phyloP scores from a whole-genome alignment of 305 asterid species.

The Withania somnifera region DNA sequence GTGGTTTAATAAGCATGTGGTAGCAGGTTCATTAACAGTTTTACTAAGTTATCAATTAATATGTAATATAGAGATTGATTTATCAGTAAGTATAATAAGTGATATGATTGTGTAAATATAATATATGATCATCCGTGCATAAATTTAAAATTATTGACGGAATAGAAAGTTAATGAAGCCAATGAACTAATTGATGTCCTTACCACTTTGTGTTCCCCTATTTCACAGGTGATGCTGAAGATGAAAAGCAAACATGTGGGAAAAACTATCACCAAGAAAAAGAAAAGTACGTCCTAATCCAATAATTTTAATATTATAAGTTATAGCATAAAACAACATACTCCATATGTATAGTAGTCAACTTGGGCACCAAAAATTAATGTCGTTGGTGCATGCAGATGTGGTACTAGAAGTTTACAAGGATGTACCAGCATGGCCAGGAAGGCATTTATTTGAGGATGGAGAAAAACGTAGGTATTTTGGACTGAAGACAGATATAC shows the following conservation, averaged over 20 bases:
- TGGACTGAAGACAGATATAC: constrained; percentile 66
- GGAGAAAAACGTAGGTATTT: constrained; percentile 87
- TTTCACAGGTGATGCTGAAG: constrained; percentile 82
- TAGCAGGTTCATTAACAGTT: neutral
- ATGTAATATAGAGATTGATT: neutral
- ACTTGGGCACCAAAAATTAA: neutral
- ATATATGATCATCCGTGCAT: neutral
- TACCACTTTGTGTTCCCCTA: neutral
- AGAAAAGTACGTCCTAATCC: constrained; percentile 47
- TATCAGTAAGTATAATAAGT: neutral
- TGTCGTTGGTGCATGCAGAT: constrained; percentile 27
- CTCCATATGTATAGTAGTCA: neutral
- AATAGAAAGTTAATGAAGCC: neutral
- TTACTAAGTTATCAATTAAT: neutral
- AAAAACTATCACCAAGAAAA: constrained; percentile 85
- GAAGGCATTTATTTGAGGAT: constrained; percentile 85
- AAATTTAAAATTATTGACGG: neutral
- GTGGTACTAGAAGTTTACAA: constrained; percentile 67
- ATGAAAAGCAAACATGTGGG: constrained; percentile 96
- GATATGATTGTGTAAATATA: neutral
- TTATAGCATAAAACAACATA: neutral
- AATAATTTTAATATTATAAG: neutral
- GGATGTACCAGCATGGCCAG: constrained; percentile 92
- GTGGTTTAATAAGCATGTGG: neutral
- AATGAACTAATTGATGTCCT: neutral